These are phyloP conservation scores for Cutaneotrichosporon arboriforme DNA, from an alignment of 1,284 basidiomycete species.

Conservation along the genomic window DNA sequence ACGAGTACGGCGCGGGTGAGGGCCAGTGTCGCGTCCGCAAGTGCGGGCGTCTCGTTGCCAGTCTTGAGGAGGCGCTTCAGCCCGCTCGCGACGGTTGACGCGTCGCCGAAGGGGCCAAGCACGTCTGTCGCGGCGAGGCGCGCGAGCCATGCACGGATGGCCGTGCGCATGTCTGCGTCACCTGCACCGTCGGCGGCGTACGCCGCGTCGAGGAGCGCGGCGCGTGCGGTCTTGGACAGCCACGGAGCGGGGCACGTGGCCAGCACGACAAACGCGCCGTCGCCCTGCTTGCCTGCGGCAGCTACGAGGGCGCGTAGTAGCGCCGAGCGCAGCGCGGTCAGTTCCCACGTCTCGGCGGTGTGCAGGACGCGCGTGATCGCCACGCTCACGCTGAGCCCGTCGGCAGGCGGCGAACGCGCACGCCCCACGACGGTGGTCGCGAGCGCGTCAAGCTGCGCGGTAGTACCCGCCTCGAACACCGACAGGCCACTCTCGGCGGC, in stretches of 20 bases:
- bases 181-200: constrained; percentile 10
- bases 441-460: constrained; percentile 13
- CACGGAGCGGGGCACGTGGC: constrained; percentile 12
- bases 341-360: constrained; percentile 18
- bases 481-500: constrained; percentile 21
- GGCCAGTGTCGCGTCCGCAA: constrained; percentile 1
- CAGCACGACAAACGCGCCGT: constrained; percentile 14
- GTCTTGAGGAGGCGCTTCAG: constrained; percentile 11
- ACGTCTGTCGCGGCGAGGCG: constrained; percentile 13
- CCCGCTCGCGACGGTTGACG: constrained; percentile 8
- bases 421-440: constrained; percentile 3
- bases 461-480: constrained; percentile 14
- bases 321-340: constrained; percentile 8
- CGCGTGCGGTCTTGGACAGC: constrained; percentile 13
- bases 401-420: neutral
- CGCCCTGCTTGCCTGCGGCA: neutral
- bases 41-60: neutral
- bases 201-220: constrained; percentile 14
- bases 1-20: constrained; percentile 2
- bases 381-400: neutral
- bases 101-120: constrained; percentile 15
- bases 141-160: constrained; percentile 18
- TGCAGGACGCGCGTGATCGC: constrained; percentile 8
- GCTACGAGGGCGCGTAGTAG: constrained; percentile 12
- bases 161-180: constrained; percentile 1